Evolutionary conservation across 352 stramenopile genomes (phyloP).

Genomic region (Phytophthora fragariaefolia): DNA sequence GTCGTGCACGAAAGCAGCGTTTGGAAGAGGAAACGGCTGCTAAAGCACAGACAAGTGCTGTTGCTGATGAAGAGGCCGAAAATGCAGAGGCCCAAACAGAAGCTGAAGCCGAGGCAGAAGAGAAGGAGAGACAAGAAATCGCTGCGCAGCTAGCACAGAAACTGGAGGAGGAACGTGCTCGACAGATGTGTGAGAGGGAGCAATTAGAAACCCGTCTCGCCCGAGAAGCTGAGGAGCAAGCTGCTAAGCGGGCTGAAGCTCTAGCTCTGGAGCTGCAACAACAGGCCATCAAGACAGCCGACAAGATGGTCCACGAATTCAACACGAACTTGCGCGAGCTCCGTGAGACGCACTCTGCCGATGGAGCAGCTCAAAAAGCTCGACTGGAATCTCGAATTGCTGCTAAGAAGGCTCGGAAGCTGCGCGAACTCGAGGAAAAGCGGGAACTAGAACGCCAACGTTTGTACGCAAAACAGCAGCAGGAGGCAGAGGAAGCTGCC

Average conservation of each 20-base stretch:
- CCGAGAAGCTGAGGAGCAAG: constrained; percentile 52
- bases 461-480: constrained; percentile 49
- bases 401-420: constrained; percentile 80
- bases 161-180: constrained; percentile 61
- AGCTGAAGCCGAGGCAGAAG: constrained; percentile 40
- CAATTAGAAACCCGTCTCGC: constrained; percentile 48
- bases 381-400: constrained; percentile 77
- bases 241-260: constrained; percentile 31
- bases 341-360: constrained; percentile 57
- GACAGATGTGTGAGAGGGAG: constrained; percentile 57
- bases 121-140: constrained; percentile 40
- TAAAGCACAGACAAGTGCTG: constrained; percentile 6
- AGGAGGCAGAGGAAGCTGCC: constrained; percentile 46
- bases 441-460: constrained; percentile 59
- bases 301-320: constrained; percentile 70
- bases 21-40: constrained; percentile 44
- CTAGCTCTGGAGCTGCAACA: constrained; percentile 42
- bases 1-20: constrained; percentile 54
- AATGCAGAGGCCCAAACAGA: constrained; percentile 28
- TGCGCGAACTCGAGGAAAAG: constrained; percentile 76
- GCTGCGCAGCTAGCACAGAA: constrained; percentile 38
- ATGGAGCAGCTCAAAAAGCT: constrained; percentile 66
- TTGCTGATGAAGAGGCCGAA: constrained; percentile 21
- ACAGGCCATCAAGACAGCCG: constrained; percentile 54
- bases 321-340: constrained; percentile 68